phyloP scores from a whole-genome alignment of 805 yeast species.

The Limtongozyma cylindracea region DNA sequence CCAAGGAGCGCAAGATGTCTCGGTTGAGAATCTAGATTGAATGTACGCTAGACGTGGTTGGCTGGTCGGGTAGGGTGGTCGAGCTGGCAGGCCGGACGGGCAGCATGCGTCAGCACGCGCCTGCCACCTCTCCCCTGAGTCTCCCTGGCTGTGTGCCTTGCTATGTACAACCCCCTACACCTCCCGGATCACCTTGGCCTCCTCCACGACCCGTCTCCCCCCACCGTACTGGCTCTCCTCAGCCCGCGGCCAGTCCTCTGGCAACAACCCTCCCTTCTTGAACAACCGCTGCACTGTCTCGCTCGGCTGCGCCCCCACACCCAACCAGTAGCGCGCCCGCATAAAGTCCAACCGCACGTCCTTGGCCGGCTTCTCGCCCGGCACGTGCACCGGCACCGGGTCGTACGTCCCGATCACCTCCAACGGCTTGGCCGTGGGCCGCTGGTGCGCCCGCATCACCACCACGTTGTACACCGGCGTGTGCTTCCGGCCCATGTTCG shows the following conservation, averaged over 20 bases:
- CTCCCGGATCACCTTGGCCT: no score
- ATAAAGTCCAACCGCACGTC: conserved; percentile 68
- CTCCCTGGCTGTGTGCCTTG: no score
- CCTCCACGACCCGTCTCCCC: no score
- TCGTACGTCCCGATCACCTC: conserved; percentile 91
- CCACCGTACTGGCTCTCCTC: no score
- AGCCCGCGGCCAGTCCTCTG: conserved; percentile 39
- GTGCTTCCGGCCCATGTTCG: conserved; percentile 77
- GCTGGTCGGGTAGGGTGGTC: no score
- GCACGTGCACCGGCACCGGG: conserved; percentile 41
- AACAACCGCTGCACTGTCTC: conserved; percentile 56
- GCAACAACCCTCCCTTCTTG: conserved; percentile 51
- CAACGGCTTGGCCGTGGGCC: conserved; percentile 67
- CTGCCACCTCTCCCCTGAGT: no score
- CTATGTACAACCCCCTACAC: no score
- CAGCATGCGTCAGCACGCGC: no score
- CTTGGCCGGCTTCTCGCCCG: conserved; percentile 38
- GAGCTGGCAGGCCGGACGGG: no score
- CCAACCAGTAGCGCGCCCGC: conserved; percentile 87
- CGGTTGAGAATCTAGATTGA: no score
- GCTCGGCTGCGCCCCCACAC: conserved; percentile 91
- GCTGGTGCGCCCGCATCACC: conserved; percentile 58
- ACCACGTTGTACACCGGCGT: conserved; percentile 84
- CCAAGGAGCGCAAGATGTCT: no score
- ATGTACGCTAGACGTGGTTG: no score